These are phyloP conservation scores for Mortierella claussenii DNA, from an alignment of 192 early-diverging fungal species.

Conservation along the genomic window DNA sequence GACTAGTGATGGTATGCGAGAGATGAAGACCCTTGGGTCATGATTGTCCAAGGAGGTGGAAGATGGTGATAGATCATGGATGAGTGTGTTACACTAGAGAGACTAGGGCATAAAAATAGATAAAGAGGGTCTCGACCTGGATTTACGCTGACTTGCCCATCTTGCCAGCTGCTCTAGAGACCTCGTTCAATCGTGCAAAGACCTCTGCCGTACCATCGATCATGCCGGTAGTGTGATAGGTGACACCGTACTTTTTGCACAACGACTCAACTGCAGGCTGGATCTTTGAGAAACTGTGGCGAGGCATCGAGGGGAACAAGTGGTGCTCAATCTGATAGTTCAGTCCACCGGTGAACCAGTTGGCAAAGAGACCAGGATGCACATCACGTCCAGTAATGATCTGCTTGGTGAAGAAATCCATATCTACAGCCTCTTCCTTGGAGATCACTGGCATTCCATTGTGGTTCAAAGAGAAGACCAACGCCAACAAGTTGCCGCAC, in stretches of 20 bases:
- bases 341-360: conserved; percentile 88
- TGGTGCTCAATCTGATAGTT: conserved; percentile 93
- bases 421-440: conserved; percentile 65
- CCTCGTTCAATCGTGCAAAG: conserved; percentile 58
- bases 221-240: conserved; percentile 73
- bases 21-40: too few relatives aligned
- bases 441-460: conserved; percentile 88
- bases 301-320: conserved; percentile 83
- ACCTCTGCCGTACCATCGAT: conserved; percentile 71
- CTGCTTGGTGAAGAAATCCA: conserved; percentile 82
- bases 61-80: background rate
- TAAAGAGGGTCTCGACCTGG: background rate
- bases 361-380: conserved; percentile 61
- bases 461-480: conserved; percentile 86
- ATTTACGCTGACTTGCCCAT: conserved; percentile 47
- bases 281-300: conserved; percentile 74
- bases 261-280: conserved; percentile 71
- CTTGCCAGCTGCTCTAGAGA: conserved; percentile 58
- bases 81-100: background rate
- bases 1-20: background rate
- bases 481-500: conserved; percentile 76
- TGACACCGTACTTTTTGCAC: conserved; percentile 73
- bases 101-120: background rate
- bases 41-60: too few relatives aligned
- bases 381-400: conserved; percentile 86